Base-by-base conservation (phyloP, 2,329 filamentous ascomycete species). In the Arachnomyces sp. region DNA sequence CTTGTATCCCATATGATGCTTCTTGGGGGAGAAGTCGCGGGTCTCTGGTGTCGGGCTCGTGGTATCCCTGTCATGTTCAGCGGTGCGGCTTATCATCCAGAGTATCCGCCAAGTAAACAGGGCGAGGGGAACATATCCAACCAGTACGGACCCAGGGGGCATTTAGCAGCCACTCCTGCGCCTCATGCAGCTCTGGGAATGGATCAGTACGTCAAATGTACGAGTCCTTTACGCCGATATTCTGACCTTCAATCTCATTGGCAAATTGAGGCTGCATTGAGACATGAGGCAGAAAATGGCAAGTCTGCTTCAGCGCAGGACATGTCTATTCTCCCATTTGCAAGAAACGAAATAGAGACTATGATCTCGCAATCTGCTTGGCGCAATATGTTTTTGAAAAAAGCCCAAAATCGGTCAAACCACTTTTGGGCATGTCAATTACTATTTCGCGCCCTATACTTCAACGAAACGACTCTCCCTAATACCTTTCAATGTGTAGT, bases 181-280 rank as follows among this genome's bases (percentile, higher is more conserved):
- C 62, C 58, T 11, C 76, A 81, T 50, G 55, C 59, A 3, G 56
- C 69, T 6, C 59, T 80, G 2, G 76, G 74, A 28, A 57, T 75
- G 18, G 58, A 69, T 18, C 54, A 66, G 17, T 81, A 81, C 50
- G 57, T 70, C 43, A 79, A 76, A 57, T 68, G 71, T 37, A 82
- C 78, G 0, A 78, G 73, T 51, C 78, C 78, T 1, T 63, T 82
- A 15, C 72, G 78, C 37, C 69, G 78, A 29, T 81, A 74, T 55
- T 67, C 65, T 34, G 78, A 82, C 55, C 68, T 82, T 53, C 65
- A 82, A 34, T 62, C 69, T 8, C 77, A 81, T 53, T 82, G 78
- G 68, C 78, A 82, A 48, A 78, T 80, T 34, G 77, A 81, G 61
- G 73, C 77, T 5, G 76, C 74, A 2, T 50, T 82, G 31, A 72